phyloP scores from a whole-genome alignment of 1,139 yeast species.

The Lodderomyces beijingensis region DNA sequence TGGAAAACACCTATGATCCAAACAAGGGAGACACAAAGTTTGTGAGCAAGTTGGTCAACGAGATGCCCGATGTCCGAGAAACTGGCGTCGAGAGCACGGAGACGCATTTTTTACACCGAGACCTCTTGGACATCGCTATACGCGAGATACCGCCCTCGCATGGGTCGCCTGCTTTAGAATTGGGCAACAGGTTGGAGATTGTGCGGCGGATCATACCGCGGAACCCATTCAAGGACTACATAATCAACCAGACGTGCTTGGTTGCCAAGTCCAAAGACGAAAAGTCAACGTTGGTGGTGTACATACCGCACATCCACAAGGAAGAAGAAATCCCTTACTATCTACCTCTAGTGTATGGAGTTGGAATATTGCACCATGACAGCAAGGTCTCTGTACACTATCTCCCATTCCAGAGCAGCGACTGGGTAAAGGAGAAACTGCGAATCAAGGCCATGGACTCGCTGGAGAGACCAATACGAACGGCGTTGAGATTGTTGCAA shows the following conservation, averaged over 20 bases:
- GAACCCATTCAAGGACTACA: conserved; percentile 79
- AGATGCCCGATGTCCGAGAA: conserved; percentile 31
- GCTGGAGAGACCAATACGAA: conserved; percentile 66
- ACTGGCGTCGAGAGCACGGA: background rate
- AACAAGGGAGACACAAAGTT: conserved; percentile 30
- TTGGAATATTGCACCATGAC: conserved; percentile 62
- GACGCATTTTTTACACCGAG: conserved; percentile 35
- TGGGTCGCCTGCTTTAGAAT: conserved; percentile 21
- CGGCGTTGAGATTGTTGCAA: conserved; percentile 72
- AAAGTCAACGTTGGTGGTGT: conserved; percentile 50
- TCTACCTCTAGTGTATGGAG: conserved; percentile 76
- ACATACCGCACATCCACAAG: conserved; percentile 65
- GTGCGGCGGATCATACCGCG: conserved; percentile 84
- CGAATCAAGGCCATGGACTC: conserved; percentile 34
- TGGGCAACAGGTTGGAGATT: conserved; percentile 45
- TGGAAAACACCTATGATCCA: conserved; percentile 46
- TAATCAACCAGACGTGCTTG: conserved; percentile 81
- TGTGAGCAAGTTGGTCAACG: conserved; percentile 29
- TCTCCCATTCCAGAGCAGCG: conserved; percentile 50
- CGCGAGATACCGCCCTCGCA: conserved; percentile 40
- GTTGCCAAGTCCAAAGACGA: conserved; percentile 27
- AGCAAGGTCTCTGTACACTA: conserved; percentile 73
- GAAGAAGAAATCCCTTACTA: conserved; percentile 79
- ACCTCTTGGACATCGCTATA: conserved; percentile 55
- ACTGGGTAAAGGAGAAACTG: conserved; percentile 12